phyloP scores from a whole-genome alignment of 495 filamentous ascomycete genomes.

The Xeromyces bisporus region DNA sequence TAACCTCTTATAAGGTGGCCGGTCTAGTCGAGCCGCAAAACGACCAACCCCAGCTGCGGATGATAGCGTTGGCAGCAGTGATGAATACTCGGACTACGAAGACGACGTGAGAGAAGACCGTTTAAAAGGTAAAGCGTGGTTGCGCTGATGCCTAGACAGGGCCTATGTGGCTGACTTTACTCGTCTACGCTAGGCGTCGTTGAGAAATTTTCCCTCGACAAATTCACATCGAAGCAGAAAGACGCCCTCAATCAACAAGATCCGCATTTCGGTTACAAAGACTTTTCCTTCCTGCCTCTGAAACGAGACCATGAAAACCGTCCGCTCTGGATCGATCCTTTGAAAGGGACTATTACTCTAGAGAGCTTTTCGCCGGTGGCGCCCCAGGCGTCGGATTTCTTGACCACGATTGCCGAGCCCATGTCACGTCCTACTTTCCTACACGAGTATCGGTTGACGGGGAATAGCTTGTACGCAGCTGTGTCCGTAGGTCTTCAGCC shows the following conservation, averaged over 20 bases:
- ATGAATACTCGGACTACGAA: constrained; percentile 50
- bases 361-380: constrained; percentile 86
- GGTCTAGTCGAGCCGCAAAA: constrained; percentile 42
- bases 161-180: neutral
- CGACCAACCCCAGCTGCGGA: constrained; percentile 51
- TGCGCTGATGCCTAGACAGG: neutral
- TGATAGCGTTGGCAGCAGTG: constrained; percentile 48
- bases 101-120: constrained; percentile 29
- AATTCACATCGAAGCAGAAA: constrained; percentile 38
- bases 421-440: constrained; percentile 71
- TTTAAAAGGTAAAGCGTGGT: constrained; percentile 32
- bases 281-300: constrained; percentile 64
- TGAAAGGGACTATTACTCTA: constrained; percentile 72
- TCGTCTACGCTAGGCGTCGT: neutral
- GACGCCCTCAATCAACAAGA: constrained; percentile 22
- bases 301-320: constrained; percentile 80
- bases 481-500: constrained; percentile 80
- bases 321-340: constrained; percentile 82
- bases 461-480: constrained; percentile 86
- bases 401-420: constrained; percentile 91
- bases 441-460: constrained; percentile 84
- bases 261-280: constrained; percentile 46
- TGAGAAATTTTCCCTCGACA: constrained; percentile 23
- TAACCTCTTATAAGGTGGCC: constrained; percentile 25
- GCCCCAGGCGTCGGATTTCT: constrained; percentile 75